Conservation (phyloP, 495 filamentous ascomycete genomes). For the Hypoxylon rickii region DNA sequence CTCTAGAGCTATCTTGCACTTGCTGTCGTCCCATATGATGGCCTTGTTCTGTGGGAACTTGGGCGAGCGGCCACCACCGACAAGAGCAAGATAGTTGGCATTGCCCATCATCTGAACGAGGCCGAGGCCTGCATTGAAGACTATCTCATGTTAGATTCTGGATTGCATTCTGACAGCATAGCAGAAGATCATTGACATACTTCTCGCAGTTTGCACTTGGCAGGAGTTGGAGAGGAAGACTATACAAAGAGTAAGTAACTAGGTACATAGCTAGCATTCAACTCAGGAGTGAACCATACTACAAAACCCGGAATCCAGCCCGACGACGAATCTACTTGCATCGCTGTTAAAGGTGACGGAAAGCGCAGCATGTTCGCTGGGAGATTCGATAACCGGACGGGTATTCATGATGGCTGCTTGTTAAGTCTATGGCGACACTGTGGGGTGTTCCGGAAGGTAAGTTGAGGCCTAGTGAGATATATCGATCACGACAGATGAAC, state of each 20-base stretch:
- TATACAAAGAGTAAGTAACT: conserved; percentile 39
- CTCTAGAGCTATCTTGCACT: conserved; percentile 70
- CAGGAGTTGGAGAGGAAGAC: conserved; percentile 81
- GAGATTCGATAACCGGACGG: conserved; percentile 78
- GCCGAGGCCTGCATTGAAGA: conserved; percentile 84
- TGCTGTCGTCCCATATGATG: conserved; percentile 90
- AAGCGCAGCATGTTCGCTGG: conserved; percentile 73
- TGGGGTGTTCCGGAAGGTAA: too few relatives aligned
- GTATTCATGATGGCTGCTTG: conserved; percentile 75
- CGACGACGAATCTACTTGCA: conserved; percentile 85
- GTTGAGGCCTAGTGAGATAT: conserved; percentile 6
- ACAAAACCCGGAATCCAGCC: conserved; percentile 83
- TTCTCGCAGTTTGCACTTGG: conserved; percentile 65
- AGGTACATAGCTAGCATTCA: conserved; percentile 8
- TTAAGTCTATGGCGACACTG: conserved; percentile 6
- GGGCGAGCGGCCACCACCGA: conserved; percentile 84
- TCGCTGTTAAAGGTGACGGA: conserved; percentile 88
- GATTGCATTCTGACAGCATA: not conserved
- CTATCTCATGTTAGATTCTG: conserved; percentile 50
- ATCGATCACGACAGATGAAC: conserved; percentile 5
- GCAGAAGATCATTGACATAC: conserved; percentile 22
- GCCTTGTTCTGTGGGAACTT: conserved; percentile 91
- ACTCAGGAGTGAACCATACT: conserved; percentile 58
- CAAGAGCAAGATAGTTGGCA: conserved; percentile 85
- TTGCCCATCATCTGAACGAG: conserved; percentile 85